Percentiles rank a stretch among this genome's conserved stretches.
Conservation (phyloP, 2,329 filamentous ascomycete genomes). For the Talaromyces verruculosus region DNA sequence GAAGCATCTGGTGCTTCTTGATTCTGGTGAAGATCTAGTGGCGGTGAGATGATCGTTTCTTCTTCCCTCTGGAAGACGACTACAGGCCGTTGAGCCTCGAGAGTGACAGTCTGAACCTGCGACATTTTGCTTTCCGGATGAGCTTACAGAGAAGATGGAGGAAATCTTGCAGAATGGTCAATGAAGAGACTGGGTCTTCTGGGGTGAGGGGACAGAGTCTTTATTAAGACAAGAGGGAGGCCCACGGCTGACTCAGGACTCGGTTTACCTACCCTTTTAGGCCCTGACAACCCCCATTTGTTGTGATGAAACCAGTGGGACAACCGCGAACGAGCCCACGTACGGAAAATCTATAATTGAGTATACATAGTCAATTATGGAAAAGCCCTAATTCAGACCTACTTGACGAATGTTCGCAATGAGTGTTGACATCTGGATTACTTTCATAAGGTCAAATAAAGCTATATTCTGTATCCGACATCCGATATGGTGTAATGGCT, state of each 20-base stretch:
- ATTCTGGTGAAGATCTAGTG: neutral
- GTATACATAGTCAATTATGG: neutral
- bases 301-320: neutral
- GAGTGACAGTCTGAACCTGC: neutral
- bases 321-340: neutral
- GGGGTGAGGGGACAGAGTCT: neutral
- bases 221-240: neutral
- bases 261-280: neutral
- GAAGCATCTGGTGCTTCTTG: neutral
- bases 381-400: neutral
- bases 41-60: neutral
- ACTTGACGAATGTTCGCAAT: neutral
- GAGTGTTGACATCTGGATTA: neutral
- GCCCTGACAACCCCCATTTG: neutral
- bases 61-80: neutral
- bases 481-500: constrained; percentile 19
- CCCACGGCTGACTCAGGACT: neutral
- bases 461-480: neutral
- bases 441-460: neutral
- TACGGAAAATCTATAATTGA: neutral
- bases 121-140: neutral
- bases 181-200: neutral
- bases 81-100: constrained; percentile 1
- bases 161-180: neutral
- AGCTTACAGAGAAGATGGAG: neutral